Evolutionary conservation across 1,284 basidiomycete species (phyloP).

Genomic region (Ceratobasidium sp.): DNA sequence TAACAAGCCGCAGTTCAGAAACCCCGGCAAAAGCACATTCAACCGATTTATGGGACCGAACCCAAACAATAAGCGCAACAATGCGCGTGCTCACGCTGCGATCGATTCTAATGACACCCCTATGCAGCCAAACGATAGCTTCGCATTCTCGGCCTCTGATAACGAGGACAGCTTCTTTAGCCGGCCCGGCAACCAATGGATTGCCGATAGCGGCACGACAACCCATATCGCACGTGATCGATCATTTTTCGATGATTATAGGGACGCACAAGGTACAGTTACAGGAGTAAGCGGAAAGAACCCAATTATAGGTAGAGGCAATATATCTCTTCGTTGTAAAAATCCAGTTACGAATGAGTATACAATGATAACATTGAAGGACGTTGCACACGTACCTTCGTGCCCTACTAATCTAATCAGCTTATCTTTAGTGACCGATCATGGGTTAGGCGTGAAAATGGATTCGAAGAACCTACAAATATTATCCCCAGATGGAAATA

Average conservation of each 20-base stretch:
- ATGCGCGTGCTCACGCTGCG: background rate
- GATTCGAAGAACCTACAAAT: background rate
- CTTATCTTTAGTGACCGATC: background rate
- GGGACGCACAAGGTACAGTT: background rate
- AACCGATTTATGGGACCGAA: too few species aligned
- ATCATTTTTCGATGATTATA: background rate
- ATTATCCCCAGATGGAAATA: background rate
- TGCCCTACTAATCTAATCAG: constrained; percentile 13
- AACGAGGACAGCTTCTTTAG: background rate
- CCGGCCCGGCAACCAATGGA: background rate
- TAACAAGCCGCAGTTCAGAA: background rate
- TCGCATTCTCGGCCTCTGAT: background rate
- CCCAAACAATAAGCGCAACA: background rate
- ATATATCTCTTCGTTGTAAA: background rate
- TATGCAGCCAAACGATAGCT: background rate
- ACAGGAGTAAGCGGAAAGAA: background rate
- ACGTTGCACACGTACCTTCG: background rate
- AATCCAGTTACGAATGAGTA: background rate
- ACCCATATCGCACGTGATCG: background rate
- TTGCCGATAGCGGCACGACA: background rate
- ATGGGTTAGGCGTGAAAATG: background rate
- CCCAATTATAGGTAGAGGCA: background rate
- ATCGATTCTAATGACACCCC: background rate
- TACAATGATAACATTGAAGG: background rate
- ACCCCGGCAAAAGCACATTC: background rate